phyloP scores from a whole-genome alignment of 305 asterid species.

The Fraxinus greggii region DNA sequence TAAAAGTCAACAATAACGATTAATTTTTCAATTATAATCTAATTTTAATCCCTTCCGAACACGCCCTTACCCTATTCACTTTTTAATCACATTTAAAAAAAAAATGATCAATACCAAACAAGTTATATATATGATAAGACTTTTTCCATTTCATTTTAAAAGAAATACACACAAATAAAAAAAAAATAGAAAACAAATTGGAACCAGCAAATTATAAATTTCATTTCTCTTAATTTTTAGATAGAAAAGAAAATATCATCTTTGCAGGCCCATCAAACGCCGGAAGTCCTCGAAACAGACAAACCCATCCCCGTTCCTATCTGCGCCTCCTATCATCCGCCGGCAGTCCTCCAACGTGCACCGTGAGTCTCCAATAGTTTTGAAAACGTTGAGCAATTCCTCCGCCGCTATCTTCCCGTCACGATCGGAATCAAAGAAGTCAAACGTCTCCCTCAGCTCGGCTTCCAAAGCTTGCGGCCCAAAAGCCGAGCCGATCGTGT shows the following conservation, averaged over 20 bases:
- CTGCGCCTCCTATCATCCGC: slow-evolving; percentile 76
- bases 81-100: too few species aligned
- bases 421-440: slow-evolving; percentile 73
- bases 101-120: too few species aligned
- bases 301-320: slow-evolving; percentile 76
- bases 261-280: slow-evolving; percentile 70
- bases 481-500: slow-evolving; percentile 49
- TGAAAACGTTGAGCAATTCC: slow-evolving; percentile 59
- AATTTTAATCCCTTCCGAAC: too few species aligned
- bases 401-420: slow-evolving; percentile 81
- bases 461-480: slow-evolving; percentile 40
- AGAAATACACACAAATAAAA: background rate
- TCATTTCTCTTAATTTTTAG: slow-evolving; percentile 4
- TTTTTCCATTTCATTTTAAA: background rate
- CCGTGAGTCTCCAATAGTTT: slow-evolving; percentile 51
- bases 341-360: slow-evolving; percentile 88
- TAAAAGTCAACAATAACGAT: too few species aligned
- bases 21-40: too few species aligned
- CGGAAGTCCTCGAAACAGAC: slow-evolving; percentile 85
- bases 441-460: slow-evolving; percentile 61
- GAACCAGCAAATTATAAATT: slow-evolving; percentile 19
- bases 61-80: too few species aligned
- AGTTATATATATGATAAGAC: background rate
- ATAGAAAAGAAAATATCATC: slow-evolving; percentile 30
- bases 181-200: background rate